Conservation (phyloP, 768 basidiomycete genomes). For the Termitomyces sp. region DNA sequence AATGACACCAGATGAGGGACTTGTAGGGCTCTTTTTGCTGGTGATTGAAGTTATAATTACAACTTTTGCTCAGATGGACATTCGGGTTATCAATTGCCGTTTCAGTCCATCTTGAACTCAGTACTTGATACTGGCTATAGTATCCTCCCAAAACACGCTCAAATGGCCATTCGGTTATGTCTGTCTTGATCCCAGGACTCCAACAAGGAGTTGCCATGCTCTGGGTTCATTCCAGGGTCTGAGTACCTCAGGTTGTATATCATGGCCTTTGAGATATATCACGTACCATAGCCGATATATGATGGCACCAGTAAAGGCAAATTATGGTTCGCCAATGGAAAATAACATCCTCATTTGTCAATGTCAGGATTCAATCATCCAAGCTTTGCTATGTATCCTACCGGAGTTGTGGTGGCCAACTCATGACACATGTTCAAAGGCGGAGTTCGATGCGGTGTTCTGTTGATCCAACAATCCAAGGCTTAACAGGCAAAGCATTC, state of each 20-base stretch:
- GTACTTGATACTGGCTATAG: too few relatives aligned
- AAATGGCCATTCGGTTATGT: not conserved
- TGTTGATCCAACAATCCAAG: not conserved
- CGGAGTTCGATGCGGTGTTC: not conserved
- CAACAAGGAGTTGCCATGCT: not conserved
- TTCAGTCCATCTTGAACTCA: conserved; percentile 11
- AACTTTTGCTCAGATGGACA: too few relatives aligned
- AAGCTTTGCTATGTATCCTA: not conserved
- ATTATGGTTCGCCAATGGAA: not conserved
- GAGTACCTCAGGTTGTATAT: not conserved
- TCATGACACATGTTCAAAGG: too few relatives aligned
- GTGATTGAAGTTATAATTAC: conserved; percentile 5
- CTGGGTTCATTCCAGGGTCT: not conserved
- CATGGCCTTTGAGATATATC: not conserved
- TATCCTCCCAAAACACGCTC: not conserved
- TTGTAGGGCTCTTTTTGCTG: conserved; percentile 7
- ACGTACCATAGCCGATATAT: too few relatives aligned
- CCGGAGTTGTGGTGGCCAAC: not conserved
- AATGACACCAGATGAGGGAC: conserved; percentile 17
- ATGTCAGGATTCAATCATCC: not conserved
- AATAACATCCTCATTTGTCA: not conserved
- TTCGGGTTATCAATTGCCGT: conserved; percentile 10
- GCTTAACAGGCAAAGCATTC: not conserved
- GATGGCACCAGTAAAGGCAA: too few relatives aligned
- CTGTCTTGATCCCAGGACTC: not conserved